Evolutionary conservation across 140 eudicot species (phyloP).

Genomic region (Flaveria floridana): DNA sequence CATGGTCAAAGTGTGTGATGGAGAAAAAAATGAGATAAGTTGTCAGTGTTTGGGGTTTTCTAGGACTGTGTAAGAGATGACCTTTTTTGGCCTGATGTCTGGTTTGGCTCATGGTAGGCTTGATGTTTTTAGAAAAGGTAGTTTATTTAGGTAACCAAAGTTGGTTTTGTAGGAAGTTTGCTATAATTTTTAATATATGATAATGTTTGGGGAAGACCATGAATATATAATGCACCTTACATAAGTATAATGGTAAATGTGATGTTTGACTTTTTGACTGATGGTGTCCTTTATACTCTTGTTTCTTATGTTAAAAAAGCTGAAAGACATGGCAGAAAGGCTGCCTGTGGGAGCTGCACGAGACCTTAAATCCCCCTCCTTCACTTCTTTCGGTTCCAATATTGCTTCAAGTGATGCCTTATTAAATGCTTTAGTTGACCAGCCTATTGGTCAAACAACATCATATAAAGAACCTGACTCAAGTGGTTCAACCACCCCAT

Average conservation of each 20-base stretch:
- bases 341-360: slow-evolving; percentile 85
- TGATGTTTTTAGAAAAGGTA: not conserved
- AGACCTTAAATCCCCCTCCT: slow-evolving; percentile 57
- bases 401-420: slow-evolving; percentile 45
- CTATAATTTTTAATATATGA: not conserved
- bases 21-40: not conserved
- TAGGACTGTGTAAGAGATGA: not conserved
- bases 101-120: not conserved
- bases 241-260: not conserved
- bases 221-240: not conserved
- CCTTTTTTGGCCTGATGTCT: not conserved
- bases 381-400: slow-evolving; percentile 50
- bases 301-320: slow-evolving; percentile 42
- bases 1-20: slow-evolving; percentile 12
- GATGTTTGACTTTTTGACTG: slow-evolving; percentile 9
- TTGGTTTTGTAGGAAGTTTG: not conserved
- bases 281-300: slow-evolving; percentile 3
- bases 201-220: not conserved
- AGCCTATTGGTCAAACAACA: slow-evolving; percentile 46
- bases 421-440: slow-evolving; percentile 49
- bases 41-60: not conserved
- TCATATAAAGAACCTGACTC: slow-evolving; percentile 51
- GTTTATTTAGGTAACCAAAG: not conserved
- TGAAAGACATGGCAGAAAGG: slow-evolving; percentile 95
- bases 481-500: slow-evolving; percentile 46